phyloP scores from a whole-genome alignment of 202 grass and related monocot species.

The Digitaria exilis region DNA sequence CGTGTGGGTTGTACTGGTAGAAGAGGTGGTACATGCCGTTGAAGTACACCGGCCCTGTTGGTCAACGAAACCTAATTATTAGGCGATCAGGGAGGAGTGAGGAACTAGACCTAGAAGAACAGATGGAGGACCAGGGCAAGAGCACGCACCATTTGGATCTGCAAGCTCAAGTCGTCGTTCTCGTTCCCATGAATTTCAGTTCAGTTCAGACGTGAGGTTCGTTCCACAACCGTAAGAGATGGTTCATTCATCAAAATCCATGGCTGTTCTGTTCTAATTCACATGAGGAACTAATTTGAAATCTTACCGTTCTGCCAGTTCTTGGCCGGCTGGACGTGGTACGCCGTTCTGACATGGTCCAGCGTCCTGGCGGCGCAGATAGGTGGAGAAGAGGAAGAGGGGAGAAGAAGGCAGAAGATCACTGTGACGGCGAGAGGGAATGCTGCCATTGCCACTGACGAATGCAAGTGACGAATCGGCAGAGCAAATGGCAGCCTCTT shows the following conservation, averaged over 20 bases:
- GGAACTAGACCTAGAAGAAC: neutral
- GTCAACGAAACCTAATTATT: neutral
- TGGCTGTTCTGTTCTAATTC: neutral
- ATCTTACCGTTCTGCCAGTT: conserved; percentile 69
- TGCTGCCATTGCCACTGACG: conserved; percentile 23
- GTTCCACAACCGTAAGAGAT: neutral
- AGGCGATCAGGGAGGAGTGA: too few species aligned
- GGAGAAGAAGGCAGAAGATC: conserved; percentile 25
- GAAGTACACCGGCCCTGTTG: conserved; percentile 63
- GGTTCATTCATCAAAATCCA: neutral
- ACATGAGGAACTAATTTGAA: neutral
- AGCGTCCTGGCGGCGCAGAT: neutral
- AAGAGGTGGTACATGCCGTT: conserved; percentile 65
- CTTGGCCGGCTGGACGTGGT: conserved; percentile 74
- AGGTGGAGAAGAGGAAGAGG: neutral
- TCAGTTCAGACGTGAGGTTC: conserved; percentile 11
- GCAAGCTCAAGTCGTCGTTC: neutral
- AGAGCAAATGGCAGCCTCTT: neutral
- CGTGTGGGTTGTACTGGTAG: conserved; percentile 70
- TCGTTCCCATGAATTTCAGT: neutral
- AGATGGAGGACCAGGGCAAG: neutral
- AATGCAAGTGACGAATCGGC: neutral
- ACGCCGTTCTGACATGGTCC: conserved; percentile 50
- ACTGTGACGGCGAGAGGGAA: conserved; percentile 4
- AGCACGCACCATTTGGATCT: conserved; percentile 69